A percentile compares a stretch with the other conserved stretches of the same genome.
phyloP scores from a whole-genome alignment of 345 rosid species.

The Viola odorata region DNA sequence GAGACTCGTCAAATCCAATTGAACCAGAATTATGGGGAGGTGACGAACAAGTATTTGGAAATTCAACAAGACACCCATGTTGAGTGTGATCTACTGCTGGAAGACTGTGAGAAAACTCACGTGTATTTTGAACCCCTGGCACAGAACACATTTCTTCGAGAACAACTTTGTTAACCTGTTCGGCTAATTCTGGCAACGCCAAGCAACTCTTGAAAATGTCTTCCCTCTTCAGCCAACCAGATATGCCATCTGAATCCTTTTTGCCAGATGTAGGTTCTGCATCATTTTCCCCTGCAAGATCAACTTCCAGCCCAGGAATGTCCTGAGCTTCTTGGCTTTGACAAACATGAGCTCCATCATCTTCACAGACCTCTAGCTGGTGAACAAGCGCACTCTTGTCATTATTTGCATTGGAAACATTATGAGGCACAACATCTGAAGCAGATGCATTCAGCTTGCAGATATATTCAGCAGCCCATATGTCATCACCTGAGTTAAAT shows the following conservation, averaged over 20 bases:
- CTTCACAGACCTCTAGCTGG: constrained; percentile 29
- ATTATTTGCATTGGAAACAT: constrained; percentile 12
- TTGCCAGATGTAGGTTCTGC: constrained; percentile 20
- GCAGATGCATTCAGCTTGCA: constrained; percentile 35
- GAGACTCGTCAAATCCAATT: constrained; percentile 10
- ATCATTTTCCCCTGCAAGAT: constrained; percentile 15
- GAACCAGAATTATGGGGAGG: constrained; percentile 20
- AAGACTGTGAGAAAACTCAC: constrained; percentile 15
- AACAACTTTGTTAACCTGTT: constrained; percentile 23
- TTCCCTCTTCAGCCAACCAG: constrained; percentile 25
- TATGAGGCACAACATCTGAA: constrained; percentile 24
- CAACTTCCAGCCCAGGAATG: constrained; percentile 22
- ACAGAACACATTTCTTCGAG: constrained; percentile 22
- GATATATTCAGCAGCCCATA: constrained; percentile 45
- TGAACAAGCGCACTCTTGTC: constrained; percentile 23
- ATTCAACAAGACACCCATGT: constrained; percentile 23
- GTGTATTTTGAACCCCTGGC: constrained; percentile 27
- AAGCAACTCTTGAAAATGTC: constrained; percentile 47
- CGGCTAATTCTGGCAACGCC: constrained; percentile 39
- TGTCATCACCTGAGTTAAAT: constrained; percentile 47
- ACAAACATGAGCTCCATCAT: constrained; percentile 29
- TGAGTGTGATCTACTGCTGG: constrained; percentile 27
- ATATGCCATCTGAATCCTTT: constrained; percentile 22
- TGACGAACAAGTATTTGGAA: constrained; percentile 13
- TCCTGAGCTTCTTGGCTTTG: constrained; percentile 21